A percentile compares a stretch with the other conserved stretches of the same genome.
Conservation (phyloP, 2,329 filamentous ascomycete species). For the Magnaporthales sp. region DNA sequence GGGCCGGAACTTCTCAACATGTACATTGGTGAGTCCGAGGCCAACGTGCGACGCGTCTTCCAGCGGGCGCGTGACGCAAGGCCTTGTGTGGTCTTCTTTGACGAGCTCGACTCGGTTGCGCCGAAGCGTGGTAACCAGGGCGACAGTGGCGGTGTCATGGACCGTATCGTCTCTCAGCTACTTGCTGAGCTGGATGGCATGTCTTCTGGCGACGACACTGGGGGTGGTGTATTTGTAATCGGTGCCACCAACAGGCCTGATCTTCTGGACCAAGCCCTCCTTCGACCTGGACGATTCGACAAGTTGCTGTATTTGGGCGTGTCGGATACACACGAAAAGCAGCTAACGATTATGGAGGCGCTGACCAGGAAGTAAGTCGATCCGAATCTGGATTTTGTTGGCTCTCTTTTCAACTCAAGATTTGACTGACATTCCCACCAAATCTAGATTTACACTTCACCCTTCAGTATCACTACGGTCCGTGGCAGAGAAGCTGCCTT, state of each 20-base stretch:
- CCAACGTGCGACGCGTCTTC: conserved; percentile 83
- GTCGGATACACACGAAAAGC: conserved; percentile 93
- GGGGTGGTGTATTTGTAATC: conserved; percentile 79
- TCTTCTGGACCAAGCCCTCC: conserved; percentile 78
- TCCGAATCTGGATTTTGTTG: background rate
- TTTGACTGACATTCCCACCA: background rate
- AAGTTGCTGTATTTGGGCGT: conserved; percentile 98
- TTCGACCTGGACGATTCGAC: conserved; percentile 88
- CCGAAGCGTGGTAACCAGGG: conserved; percentile 96
- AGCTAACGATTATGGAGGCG: conserved; percentile 87
- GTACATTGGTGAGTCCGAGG: conserved; percentile 93
- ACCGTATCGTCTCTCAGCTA: conserved; percentile 90
- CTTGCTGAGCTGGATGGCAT: conserved; percentile 95
- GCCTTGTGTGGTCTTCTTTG: conserved; percentile 88
- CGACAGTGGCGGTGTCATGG: conserved; percentile 96
- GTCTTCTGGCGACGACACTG: conserved; percentile 58
- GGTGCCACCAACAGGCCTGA: conserved; percentile 94
- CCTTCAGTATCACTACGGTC: conserved; percentile 66
- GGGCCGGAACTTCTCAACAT: conserved; percentile 88
- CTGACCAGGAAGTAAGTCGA: conserved; percentile 80
- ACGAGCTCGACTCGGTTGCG: conserved; percentile 86
- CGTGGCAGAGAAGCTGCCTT: conserved; percentile 72
- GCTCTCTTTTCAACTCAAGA: conserved; percentile 4
- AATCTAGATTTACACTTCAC: conserved; percentile 68
- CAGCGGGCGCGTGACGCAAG: conserved; percentile 77